Evolutionary conservation across 331 rosid species (phyloP).

Genomic region (Pyrus hybrid): DNA sequence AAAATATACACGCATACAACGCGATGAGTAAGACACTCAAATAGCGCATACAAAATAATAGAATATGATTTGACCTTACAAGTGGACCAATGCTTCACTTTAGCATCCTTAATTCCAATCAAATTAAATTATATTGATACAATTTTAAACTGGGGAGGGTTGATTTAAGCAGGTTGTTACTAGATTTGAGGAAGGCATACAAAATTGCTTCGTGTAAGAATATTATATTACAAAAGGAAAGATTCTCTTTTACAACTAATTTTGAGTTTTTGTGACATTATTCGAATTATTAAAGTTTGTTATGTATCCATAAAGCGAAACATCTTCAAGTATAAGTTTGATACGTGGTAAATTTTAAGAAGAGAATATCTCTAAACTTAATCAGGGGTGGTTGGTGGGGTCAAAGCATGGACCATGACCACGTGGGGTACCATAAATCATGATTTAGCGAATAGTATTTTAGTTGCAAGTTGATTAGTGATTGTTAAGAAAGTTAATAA

Average conservation of each 20-base stretch:
- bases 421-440: constrained; percentile 34
- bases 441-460: background rate
- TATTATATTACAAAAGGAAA: background rate
- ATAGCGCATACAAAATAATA: too few relatives aligned
- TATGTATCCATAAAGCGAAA: too few relatives aligned
- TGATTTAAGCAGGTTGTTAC: background rate
- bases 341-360: background rate
- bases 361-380: background rate
- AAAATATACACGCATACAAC: too few relatives aligned
- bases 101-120: background rate
- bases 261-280: background rate
- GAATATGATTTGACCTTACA: background rate
- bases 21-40: too few relatives aligned
- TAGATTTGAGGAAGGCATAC: background rate
- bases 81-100: background rate
- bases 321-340: too few relatives aligned
- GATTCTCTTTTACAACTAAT: background rate
- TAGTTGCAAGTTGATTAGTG: constrained; percentile 22
- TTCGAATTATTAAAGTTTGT: background rate
- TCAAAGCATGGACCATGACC: constrained; percentile 31
- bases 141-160: background rate
- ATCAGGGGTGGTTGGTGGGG: constrained; percentile 1
- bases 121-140: background rate
- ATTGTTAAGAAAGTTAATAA: constrained; percentile 16
- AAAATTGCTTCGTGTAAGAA: background rate